A percentile compares a stretch with the other conserved stretches of the same genome.
These are phyloP conservation scores for Stagonosporopsis chrysanthemi DNA, from an alignment of 2,329 filamentous ascomycete species.

Conservation along the genomic window DNA sequence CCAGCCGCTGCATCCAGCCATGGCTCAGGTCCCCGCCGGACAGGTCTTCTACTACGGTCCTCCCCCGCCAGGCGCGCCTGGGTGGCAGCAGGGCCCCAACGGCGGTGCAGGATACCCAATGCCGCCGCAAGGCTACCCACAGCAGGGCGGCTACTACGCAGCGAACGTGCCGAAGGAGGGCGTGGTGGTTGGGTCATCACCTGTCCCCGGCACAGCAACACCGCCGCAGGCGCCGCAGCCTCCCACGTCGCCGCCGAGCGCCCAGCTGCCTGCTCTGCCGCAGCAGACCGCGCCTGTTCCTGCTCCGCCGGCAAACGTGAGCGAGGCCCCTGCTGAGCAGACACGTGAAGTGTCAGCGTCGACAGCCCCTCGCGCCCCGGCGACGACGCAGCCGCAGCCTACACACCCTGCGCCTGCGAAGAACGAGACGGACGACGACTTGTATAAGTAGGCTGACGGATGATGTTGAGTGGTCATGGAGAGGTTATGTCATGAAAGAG, in stretches of 20 bases:
- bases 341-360: background rate
- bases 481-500: background rate
- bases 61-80: constrained; percentile 32
- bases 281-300: constrained; percentile 6
- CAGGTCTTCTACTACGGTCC: constrained; percentile 37
- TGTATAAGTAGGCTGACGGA: constrained; percentile 26
- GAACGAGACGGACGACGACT: constrained; percentile 26
- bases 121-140: constrained; percentile 30
- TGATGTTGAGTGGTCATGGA: background rate
- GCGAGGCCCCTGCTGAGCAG: constrained; percentile 5
- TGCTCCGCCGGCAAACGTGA: constrained; percentile 4
- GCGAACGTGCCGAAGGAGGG: constrained; percentile 24
- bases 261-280: constrained; percentile 13
- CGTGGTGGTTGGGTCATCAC: constrained; percentile 18
- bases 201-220: constrained; percentile 16
- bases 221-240: constrained; percentile 23
- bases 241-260: constrained; percentile 10
- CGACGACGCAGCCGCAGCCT: constrained; percentile 5
- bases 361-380: background rate
- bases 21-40: constrained; percentile 31
- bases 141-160: constrained; percentile 29
- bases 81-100: constrained; percentile 28
- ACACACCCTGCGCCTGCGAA: constrained; percentile 14
- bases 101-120: constrained; percentile 24
- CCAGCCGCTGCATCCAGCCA: constrained; percentile 32